Evolutionary conservation across 1,284 basidiomycete genomes (phyloP), one percentile per base, ranked within the genome.

Genomic region (Puccinia novopanici): DNA sequence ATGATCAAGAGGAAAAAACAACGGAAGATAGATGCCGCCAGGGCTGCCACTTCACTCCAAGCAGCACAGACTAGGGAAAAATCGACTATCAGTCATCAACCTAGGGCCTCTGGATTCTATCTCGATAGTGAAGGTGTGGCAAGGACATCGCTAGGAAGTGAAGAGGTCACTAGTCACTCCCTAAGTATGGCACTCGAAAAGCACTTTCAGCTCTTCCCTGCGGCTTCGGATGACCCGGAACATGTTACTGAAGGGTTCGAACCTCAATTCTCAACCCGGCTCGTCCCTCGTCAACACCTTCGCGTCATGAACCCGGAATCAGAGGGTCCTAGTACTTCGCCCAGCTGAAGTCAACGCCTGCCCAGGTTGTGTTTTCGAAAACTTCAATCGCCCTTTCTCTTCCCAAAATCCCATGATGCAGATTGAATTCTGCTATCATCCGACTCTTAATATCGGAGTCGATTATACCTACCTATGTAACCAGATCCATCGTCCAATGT

Each of bases 211-310:
- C 54, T 55, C 22, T 77, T 65, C 48, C 61, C 75, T 0, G 30
- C 75, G 12, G 75, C 75, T 13, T 77, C 75, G 12, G 75, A 77
- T 68, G 75, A 77, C 42, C 75, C 75, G 3, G 75, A 77, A 54
- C 75, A 68, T 30, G 75, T 68, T 45, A 77, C 75, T n/a, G 75
- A 77, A 77, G 75, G 75, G 22, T 77, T 77, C 37, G 75, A 77
- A 52, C 75, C 75, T 54, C 75, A 77, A n/a, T 77, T 77, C 30
- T 77, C 75, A 5, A 77, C 75, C 30, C 61, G 75, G 24, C 63
- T 77, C 0, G 75, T 77, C 2, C 75, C 75, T 45, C 42, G 75
- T 3, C 75, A 77, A 68, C 61, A 65, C 22, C 63, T 77, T 68
- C 59, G 75, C 30, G 75, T 77, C 3, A 68, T 77, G 75, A 77